Base-by-base conservation (phyloP, 176 grass and related monocot species). In the Stipa capillata region DNA sequence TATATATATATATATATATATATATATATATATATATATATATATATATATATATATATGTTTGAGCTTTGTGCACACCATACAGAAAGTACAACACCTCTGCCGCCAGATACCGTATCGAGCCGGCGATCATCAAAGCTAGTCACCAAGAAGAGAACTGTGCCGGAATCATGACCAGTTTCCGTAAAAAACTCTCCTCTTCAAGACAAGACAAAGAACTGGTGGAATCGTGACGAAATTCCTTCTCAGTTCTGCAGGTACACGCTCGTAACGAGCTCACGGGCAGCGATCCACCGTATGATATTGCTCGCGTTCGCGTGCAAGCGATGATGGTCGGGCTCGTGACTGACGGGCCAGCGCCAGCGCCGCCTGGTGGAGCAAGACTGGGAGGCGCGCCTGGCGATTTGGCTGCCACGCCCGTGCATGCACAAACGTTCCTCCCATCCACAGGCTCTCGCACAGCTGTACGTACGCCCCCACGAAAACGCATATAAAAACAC, bases 51-150 rank as follows among this genome's bases (percentile, higher is more conserved):
- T n/a, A n/a, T n/a, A n/a, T n/a, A n/a, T n/a, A n/a, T 13, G 37
- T 5, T 21, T 36, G 34, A 21, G 79, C 64, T 63, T 44, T n/a
- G 29, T 55, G 25, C 53, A n/a, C 52, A 11, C 20, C 15, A 34
- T 60, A 52, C 72, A 77, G 51, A 35, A 56, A 43, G 52, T 28
- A 34, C 29, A 31, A 34, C 40, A 53, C 4, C 12, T 62, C 25
- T 49, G 69, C 0, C 16, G 70, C 61, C 24, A 13, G 85, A 78
- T 71, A 71, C 67, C 74, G 67, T 50, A 79, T 83, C 80, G 31
- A 48, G 7, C 32, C 49, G 14, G 74, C 33, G 80, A 74, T 74
- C 50, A 87, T 83, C 73, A 78, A 8, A 37, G 29, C 39, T 40
- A 52, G 66, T 83, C 86, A 83, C 74, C 73, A 56, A 74, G 48